These are phyloP conservation scores for Haplosporangium sp. DNA, from an alignment of 371 early-diverging fungal genomes.

Conservation along the genomic window DNA sequence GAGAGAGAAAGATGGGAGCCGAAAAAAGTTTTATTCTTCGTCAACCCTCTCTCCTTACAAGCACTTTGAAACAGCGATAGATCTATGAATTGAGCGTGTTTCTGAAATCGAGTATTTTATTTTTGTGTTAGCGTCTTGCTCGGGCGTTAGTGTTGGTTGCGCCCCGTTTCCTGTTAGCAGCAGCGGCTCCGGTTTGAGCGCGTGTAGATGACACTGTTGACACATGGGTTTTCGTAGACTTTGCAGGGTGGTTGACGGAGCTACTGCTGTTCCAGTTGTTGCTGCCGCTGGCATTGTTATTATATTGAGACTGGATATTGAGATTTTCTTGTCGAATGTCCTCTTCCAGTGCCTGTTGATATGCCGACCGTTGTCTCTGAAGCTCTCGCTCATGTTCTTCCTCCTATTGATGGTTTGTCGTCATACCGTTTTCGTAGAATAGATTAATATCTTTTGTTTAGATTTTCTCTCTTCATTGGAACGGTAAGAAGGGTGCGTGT, in stretches of 20 bases:
- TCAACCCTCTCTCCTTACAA: too few relatives aligned
- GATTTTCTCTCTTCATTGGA: background rate
- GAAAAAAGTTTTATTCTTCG: too few relatives aligned
- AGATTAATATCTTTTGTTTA: background rate
- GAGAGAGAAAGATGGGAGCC: too few relatives aligned
- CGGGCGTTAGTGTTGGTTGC: too few relatives aligned
- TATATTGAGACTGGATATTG: background rate
- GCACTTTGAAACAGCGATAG: too few relatives aligned
- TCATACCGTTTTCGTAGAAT: background rate
- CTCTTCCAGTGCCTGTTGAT: constrained; percentile 43
- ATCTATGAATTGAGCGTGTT: too few relatives aligned
- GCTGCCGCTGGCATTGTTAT: constrained; percentile 1
- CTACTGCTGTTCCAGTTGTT: background rate
- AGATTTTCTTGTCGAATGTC: constrained; percentile 13
- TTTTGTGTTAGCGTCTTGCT: too few relatives aligned
- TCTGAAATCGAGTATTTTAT: too few relatives aligned
- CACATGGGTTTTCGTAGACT: constrained; percentile 5
- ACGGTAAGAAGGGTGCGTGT: background rate
- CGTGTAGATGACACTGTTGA: constrained; percentile 25
- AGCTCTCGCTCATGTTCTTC: constrained; percentile 32
- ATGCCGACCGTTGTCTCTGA: constrained; percentile 30
- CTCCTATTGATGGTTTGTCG: constrained; percentile 13
- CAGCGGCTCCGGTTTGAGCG: constrained; percentile 34
- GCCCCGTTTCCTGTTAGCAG: constrained; percentile 33
- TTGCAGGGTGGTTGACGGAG: constrained; percentile 1